phyloP scores from a whole-genome alignment of 495 filamentous ascomycete species.

The Hyaloscypha variabilis region DNA sequence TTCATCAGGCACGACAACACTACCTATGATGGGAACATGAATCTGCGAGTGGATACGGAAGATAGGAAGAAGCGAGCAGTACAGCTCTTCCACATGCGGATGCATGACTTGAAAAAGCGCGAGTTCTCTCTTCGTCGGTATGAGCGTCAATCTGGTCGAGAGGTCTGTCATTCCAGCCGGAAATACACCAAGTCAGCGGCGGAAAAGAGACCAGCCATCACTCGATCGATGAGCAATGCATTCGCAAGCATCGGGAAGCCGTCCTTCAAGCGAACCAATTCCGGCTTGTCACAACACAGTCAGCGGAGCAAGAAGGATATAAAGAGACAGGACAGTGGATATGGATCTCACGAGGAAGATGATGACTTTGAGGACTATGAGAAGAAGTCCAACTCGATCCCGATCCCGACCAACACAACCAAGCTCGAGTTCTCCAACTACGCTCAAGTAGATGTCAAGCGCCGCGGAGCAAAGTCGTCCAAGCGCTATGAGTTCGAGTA shows the following conservation, averaged over 20 bases:
- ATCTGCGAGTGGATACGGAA: slow-evolving; percentile 84
- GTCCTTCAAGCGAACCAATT: slow-evolving; percentile 51
- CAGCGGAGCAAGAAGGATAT: slow-evolving; percentile 39
- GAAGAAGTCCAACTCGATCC: slow-evolving; percentile 28
- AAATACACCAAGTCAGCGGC: slow-evolving; percentile 52
- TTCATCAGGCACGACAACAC: slow-evolving; percentile 90
- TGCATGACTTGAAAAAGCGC: slow-evolving; percentile 86
- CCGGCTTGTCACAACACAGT: slow-evolving; percentile 42
- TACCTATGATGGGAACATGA: slow-evolving; percentile 96
- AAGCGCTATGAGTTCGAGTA: slow-evolving; percentile 36
- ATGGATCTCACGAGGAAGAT: slow-evolving; percentile 49
- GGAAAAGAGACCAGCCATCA: slow-evolving; percentile 52
- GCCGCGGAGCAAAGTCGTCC: slow-evolving; percentile 66
- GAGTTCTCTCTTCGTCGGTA: slow-evolving; percentile 93
- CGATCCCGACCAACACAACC: slow-evolving; percentile 66
- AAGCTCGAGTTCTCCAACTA: slow-evolving; percentile 98
- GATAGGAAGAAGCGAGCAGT: slow-evolving; percentile 61
- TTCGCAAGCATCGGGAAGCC: slow-evolving; percentile 68
- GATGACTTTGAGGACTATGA: slow-evolving; percentile 45
- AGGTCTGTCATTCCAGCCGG: slow-evolving; percentile 84
- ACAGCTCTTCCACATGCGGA: slow-evolving; percentile 91
- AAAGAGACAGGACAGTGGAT: slow-evolving; percentile 60
- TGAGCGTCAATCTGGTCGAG: slow-evolving; percentile 88
- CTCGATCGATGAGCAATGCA: slow-evolving; percentile 75
- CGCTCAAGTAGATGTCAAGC: slow-evolving; percentile 82